These are phyloP conservation scores for Beauveria australis DNA, from an alignment of 2,329 filamentous ascomycete species.

Conservation along the genomic window DNA sequence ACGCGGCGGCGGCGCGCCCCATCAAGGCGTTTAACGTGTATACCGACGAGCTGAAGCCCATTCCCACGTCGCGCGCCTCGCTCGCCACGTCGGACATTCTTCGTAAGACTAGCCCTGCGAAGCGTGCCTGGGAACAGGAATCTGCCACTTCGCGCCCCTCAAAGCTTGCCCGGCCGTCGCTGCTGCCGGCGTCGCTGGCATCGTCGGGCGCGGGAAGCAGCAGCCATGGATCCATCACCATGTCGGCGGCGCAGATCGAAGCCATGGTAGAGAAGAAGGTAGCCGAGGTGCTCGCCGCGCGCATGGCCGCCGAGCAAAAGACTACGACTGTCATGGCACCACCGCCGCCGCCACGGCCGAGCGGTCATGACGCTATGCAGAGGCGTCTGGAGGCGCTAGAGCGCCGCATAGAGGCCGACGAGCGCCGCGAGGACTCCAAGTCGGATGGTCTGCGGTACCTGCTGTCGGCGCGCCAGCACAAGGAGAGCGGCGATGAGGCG, in stretches of 20 bases:
- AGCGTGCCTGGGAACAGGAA: constrained; percentile 36
- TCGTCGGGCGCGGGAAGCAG: constrained; percentile 8
- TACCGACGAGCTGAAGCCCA: constrained; percentile 58
- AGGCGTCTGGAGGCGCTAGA: constrained; percentile 77
- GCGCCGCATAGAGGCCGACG: constrained; percentile 65
- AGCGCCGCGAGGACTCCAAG: constrained; percentile 57
- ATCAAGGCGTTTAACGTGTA: constrained; percentile 81
- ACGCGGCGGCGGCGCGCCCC: constrained; percentile 22
- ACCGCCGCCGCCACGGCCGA: constrained; percentile 30
- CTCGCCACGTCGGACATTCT: constrained; percentile 25
- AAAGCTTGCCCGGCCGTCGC: constrained; percentile 35
- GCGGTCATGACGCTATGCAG: constrained; percentile 59
- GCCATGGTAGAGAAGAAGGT: constrained; percentile 90
- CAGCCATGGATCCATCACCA: constrained; percentile 31
- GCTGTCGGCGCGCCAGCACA: constrained; percentile 86
- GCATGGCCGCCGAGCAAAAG: constrained; percentile 42
- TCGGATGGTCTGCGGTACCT: constrained; percentile 79
- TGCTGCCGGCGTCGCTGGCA: constrained; percentile 17
- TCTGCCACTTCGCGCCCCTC: constrained; percentile 31
- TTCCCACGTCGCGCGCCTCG: constrained; percentile 24
- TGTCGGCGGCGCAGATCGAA: constrained; percentile 72
- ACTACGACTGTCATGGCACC: constrained; percentile 24
- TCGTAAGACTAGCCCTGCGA: constrained; percentile 27
- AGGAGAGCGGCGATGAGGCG: constrained; percentile 69
- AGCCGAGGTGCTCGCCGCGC: constrained; percentile 77